A percentile compares a stretch with the other conserved stretches of the same genome.
Evolutionary conservation across 176 grass and related monocot genomes (phyloP).

Genomic region (Guadua angustifolia): DNA sequence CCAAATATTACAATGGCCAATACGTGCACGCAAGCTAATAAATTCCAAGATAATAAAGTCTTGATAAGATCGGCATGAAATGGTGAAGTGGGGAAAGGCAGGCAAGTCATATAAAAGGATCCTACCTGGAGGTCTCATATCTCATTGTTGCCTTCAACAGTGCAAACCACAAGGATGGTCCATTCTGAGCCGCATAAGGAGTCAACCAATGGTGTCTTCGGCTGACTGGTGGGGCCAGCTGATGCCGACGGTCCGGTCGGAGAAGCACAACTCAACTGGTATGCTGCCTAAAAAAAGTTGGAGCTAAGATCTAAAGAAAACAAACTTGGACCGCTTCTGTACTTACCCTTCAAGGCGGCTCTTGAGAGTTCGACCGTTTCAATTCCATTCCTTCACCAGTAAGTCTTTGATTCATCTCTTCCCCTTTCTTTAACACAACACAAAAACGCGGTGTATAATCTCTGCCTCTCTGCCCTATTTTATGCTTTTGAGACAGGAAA

Average conservation of each 20-base stretch:
- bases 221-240: constrained; percentile 39
- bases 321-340: constrained; percentile 19
- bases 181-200: not conserved
- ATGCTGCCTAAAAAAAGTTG: not conserved
- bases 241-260: constrained; percentile 4
- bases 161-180: not conserved
- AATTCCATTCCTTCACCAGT: constrained; percentile 13
- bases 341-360: constrained; percentile 25
- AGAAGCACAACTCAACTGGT: constrained; percentile 33
- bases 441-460: constrained; percentile 8
- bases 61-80: not conserved
- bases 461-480: constrained; percentile 27
- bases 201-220: not conserved
- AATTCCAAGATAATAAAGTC: constrained; percentile 1
- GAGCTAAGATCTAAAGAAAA: not conserved
- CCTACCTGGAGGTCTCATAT: not conserved
- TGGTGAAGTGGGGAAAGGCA: not conserved
- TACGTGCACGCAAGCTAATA: constrained; percentile 41
- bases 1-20: constrained; percentile 12
- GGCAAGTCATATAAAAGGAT: constrained; percentile 22
- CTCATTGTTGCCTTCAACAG: not conserved
- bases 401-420: constrained; percentile 29
- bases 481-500: not conserved
- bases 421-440: constrained; percentile 4
- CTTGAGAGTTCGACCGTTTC: constrained; percentile 43